These are phyloP conservation scores for Vachellia pachyceras DNA, from an alignment of 306 rosid species.

Conservation along the genomic window DNA sequence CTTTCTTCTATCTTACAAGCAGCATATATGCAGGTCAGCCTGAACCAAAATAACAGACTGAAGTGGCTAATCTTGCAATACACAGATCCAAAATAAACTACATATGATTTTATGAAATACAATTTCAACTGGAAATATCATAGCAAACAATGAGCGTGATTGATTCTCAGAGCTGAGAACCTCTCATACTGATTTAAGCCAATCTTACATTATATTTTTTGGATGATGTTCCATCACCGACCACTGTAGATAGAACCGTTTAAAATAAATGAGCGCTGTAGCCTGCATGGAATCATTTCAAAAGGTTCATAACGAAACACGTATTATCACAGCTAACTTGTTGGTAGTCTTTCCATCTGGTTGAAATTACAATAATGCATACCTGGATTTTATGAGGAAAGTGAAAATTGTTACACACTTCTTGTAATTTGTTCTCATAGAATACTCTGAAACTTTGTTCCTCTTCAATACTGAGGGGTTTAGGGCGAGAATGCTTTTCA, in stretches of 20 bases:
- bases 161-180: constrained; percentile 25
- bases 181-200: constrained; percentile 20
- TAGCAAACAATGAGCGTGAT: neutral
- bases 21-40: constrained; percentile 97
- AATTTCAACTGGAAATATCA: constrained; percentile 28
- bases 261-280: constrained; percentile 89
- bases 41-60: constrained; percentile 42
- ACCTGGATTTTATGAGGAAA: constrained; percentile 98
- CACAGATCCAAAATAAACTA: constrained; percentile 30
- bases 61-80: neutral
- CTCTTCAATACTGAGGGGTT: constrained; percentile 64
- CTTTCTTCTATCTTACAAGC: constrained; percentile 99
- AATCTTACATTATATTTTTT: constrained; percentile 84
- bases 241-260: constrained; percentile 94
- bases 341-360: constrained; percentile 11
- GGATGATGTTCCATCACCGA: constrained; percentile 97
- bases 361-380: constrained; percentile 32
- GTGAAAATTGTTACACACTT: constrained; percentile 78
- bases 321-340: constrained; percentile 3
- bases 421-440: constrained; percentile 58
- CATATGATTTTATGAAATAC: constrained; percentile 27
- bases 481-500: constrained; percentile 79
- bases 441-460: constrained; percentile 52
- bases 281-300: constrained; percentile 68
- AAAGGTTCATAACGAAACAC: constrained; percentile 15